A percentile compares a stretch with the other conserved stretches of the same genome.
phyloP scores from a whole-genome alignment of 495 filamentous ascomycete genomes.

The Podospora appendiculata region DNA sequence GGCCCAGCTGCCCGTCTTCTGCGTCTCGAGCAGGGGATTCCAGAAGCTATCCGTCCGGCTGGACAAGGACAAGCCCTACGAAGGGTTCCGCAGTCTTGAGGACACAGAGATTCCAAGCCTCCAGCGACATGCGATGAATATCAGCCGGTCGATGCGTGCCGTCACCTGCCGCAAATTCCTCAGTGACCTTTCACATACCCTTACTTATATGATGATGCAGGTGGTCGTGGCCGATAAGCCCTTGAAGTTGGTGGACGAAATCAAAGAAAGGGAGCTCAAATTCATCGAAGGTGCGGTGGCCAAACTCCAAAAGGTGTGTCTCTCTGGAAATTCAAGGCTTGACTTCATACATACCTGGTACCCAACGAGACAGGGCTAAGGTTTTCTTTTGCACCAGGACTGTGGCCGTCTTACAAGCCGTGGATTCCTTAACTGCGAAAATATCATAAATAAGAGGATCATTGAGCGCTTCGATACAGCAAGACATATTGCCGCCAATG shows the following conservation, averaged over 20 bases:
- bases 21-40: constrained; percentile 50
- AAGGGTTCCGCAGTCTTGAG: constrained; percentile 9
- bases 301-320: constrained; percentile 35
- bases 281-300: constrained; percentile 29
- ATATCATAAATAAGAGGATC: no score
- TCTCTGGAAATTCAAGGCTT: neutral
- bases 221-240: constrained; percentile 35
- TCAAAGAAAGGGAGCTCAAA: constrained; percentile 27
- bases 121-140: constrained; percentile 45
- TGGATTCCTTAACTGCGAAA: no score
- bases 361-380: neutral
- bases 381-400: neutral
- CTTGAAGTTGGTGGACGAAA: constrained; percentile 31
- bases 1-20: constrained; percentile 49
- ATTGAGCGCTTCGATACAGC: no score
- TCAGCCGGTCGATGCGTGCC: constrained; percentile 30
- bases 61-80: constrained; percentile 22
- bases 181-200: constrained; percentile 37
- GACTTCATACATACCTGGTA: constrained; percentile 15
- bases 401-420: no score
- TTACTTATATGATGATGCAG: constrained; percentile 48
- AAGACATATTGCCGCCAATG: no score
- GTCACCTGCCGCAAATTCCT: constrained; percentile 20
- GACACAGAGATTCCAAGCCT: constrained; percentile 48
- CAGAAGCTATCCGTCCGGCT: constrained; percentile 50